Percentiles rank a stretch among this genome's conserved stretches.
Conservation (phyloP, 371 early-diverging fungal genomes). For the Haplosporangium sp. region DNA sequence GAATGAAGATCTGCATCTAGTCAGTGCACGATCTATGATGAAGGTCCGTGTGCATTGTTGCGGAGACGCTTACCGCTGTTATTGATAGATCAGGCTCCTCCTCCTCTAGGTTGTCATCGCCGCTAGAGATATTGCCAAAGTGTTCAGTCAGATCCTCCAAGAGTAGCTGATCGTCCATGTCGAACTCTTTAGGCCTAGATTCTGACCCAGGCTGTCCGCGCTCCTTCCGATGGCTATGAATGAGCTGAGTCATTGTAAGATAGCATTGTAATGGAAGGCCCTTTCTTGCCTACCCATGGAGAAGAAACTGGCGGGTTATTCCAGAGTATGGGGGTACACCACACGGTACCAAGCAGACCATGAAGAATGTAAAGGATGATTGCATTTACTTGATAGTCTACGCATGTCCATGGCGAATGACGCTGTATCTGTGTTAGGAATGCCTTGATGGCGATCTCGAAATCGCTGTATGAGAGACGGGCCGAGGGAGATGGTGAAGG, state of each 20-base stretch:
- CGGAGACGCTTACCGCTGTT: no score
- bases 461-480: constrained; percentile 36
- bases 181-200: background rate
- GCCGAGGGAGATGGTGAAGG: constrained; percentile 13
- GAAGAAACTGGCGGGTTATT: background rate
- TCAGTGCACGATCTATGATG: no score
- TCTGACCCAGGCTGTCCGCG: background rate
- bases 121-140: constrained; percentile 18
- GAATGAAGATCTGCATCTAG: background rate
- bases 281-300: constrained; percentile 7
- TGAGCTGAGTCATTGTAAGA: constrained; percentile 22
- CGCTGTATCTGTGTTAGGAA: constrained; percentile 29
- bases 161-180: constrained; percentile 13
- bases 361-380: background rate
- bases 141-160: constrained; percentile 29
- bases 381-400: constrained; percentile 23
- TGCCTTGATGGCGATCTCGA: constrained; percentile 45
- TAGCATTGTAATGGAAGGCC: constrained; percentile 26
- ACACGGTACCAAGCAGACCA: background rate
- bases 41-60: no score
- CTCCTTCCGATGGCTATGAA: constrained; percentile 4
- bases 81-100: background rate
- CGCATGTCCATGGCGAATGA: constrained; percentile 35
- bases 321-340: background rate
- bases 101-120: constrained; percentile 2